phyloP scores from a whole-genome alignment of 371 early-diverging fungal species.

The Mucor velutinosus region DNA sequence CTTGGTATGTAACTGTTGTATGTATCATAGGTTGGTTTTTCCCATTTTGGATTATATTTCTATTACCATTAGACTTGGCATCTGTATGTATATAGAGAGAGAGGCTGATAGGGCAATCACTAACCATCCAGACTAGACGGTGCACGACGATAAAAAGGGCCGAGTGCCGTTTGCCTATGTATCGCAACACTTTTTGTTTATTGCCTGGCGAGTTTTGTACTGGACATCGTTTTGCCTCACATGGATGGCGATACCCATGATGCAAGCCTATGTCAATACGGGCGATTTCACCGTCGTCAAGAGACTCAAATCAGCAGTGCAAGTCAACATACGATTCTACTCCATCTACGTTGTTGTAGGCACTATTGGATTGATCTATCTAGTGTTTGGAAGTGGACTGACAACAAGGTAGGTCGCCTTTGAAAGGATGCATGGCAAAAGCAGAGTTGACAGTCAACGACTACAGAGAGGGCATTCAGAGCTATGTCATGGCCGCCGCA shows the following conservation, averaged over 20 bases:
- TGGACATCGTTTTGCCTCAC: constrained; percentile 91
- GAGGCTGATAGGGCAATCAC: neutral
- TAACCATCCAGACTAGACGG: constrained; percentile 43
- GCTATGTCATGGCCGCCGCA: constrained; percentile 88
- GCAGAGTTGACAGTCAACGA: too few species aligned
- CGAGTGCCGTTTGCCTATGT: constrained; percentile 81
- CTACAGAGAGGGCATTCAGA: constrained; percentile 73
- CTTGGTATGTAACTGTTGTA: constrained; percentile 72
- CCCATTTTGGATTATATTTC: constrained; percentile 86
- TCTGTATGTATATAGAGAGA: constrained; percentile 63
- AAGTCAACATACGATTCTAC: constrained; percentile 83
- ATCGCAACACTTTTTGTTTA: constrained; percentile 62
- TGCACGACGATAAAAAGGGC: constrained; percentile 66
- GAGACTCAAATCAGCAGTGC: constrained; percentile 68
- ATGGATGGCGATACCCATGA: constrained; percentile 84
- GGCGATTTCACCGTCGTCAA: constrained; percentile 78
- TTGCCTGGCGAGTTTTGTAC: constrained; percentile 88
- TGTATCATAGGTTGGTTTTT: constrained; percentile 81
- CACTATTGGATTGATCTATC: constrained; percentile 71
- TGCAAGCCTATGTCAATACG: constrained; percentile 83
- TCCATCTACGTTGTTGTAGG: constrained; percentile 53
- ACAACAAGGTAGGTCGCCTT: constrained; percentile 31
- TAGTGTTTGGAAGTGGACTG: constrained; percentile 62
- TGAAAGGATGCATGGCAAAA: too few species aligned
- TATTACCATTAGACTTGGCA: constrained; percentile 89